A percentile compares a stretch with the other conserved stretches of the same genome.
Evolutionary conservation across 345 rosid genomes (phyloP).

Genomic region (Citropsis articulata): DNA sequence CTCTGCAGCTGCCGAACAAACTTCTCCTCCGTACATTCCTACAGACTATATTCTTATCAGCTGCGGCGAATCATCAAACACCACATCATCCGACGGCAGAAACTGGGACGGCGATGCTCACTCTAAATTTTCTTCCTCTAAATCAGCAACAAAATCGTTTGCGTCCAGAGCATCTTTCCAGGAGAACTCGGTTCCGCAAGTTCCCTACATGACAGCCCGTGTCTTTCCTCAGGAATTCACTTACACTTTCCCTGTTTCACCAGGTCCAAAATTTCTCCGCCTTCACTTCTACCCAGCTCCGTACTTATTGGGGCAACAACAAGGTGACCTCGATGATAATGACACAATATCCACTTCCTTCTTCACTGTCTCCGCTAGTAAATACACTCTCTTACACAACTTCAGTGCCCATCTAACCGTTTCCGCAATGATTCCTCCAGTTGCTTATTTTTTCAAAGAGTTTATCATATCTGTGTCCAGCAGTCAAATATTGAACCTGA

Average conservation of each 20-base stretch:
- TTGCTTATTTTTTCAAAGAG: slow-evolving; percentile 14
- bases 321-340: background rate
- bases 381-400: slow-evolving; percentile 21
- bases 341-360: background rate
- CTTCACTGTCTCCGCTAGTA: slow-evolving; percentile 27
- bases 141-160: background rate
- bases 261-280: slow-evolving; percentile 38
- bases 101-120: slow-evolving; percentile 26
- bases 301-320: background rate
- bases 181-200: background rate
- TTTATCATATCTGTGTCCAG: slow-evolving; percentile 16
- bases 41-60: slow-evolving; percentile 15
- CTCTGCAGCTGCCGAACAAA: background rate
- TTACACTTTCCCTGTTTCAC: slow-evolving; percentile 28
- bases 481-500: slow-evolving; percentile 10
- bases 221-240: slow-evolving; percentile 22
- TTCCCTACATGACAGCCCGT: slow-evolving; percentile 26
- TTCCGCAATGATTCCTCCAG: background rate
- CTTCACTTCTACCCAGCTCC: slow-evolving; percentile 23
- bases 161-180: background rate
- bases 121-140: slow-evolving; percentile 11
- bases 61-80: slow-evolving; percentile 17
- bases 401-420: slow-evolving; percentile 26
- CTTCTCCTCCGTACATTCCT: background rate
- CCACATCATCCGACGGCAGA: background rate